phyloP scores from a whole-genome alignment of 2,329 filamentous ascomycete species.

The Metarhizium humberi region DNA sequence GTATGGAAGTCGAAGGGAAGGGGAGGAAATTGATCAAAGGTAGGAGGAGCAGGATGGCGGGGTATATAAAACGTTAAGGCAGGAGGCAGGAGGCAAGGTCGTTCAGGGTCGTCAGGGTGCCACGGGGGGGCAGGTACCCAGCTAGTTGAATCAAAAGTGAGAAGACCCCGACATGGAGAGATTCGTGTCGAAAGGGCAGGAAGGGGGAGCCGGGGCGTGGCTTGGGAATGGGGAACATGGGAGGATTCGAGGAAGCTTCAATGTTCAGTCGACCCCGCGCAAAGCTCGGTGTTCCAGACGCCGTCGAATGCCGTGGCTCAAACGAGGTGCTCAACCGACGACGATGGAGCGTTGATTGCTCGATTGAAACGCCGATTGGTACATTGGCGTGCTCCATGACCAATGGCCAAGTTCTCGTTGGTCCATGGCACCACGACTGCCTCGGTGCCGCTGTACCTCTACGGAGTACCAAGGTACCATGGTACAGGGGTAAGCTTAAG shows the following conservation, averaged over 20 bases:
- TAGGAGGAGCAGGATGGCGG: background rate
- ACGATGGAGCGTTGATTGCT: background rate
- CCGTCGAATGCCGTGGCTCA: background rate
- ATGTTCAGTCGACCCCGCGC: background rate
- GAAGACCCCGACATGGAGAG: too few relatives aligned
- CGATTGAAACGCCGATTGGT: background rate
- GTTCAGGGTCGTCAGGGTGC: background rate
- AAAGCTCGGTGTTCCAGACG: background rate
- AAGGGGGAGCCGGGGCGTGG: background rate
- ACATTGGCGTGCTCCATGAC: background rate
- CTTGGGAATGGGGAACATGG: background rate
- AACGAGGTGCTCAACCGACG: too few relatives aligned
- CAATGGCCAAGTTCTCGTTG: conserved; percentile 3
- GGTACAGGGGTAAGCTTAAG: too few relatives aligned
- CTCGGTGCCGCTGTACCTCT: too few relatives aligned
- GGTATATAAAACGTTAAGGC: background rate
- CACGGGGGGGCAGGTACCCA: background rate
- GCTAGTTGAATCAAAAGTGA: background rate
- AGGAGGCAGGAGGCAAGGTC: background rate
- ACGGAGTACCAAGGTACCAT: too few relatives aligned
- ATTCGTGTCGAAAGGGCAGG: too few relatives aligned
- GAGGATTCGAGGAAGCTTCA: background rate
- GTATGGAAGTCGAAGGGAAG: background rate
- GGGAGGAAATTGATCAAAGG: background rate
- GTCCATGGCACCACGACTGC: background rate